Percentiles rank a stretch among this genome's conserved stretches.
Evolutionary conservation across 2,329 filamentous ascomycete species (phyloP).

Genomic region (Blastomyces gilchristii): DNA sequence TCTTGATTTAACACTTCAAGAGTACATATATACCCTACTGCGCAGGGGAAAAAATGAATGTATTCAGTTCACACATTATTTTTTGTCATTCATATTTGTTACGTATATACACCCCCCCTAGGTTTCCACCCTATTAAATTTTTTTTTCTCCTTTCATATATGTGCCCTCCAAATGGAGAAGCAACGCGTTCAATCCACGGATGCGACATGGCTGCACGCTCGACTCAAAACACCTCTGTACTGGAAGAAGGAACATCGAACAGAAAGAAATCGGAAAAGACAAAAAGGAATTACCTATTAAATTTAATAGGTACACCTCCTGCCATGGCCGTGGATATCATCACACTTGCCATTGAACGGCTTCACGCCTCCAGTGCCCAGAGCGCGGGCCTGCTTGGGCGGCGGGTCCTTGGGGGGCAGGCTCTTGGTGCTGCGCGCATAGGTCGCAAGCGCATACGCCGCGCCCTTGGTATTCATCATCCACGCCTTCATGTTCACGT

Average conservation of each 20-base stretch:
- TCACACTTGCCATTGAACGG: neutral
- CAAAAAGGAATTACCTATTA: neutral
- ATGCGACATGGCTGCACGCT: neutral
- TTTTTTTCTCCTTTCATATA: neutral
- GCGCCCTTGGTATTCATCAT: slow-evolving; percentile 43
- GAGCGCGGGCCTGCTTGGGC: neutral
- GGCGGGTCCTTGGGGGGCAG: slow-evolving; percentile 14
- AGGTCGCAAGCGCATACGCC: slow-evolving; percentile 48
- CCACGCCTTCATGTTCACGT: slow-evolving; percentile 46
- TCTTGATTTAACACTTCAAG: too few relatives aligned
- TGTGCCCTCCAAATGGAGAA: neutral
- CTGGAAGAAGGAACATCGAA: neutral
- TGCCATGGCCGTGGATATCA: neutral
- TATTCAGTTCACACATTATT: slow-evolving; percentile 2
- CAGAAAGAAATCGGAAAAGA: neutral
- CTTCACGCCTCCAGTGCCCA: neutral
- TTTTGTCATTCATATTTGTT: neutral
- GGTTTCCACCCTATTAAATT: too few relatives aligned
- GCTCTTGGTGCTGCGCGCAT: slow-evolving; percentile 41
- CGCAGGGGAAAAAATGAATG: neutral
- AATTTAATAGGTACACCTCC: slow-evolving; percentile 4
- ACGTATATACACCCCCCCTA: neutral
- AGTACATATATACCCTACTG: neutral
- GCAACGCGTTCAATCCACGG: neutral
- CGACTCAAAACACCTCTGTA: neutral